Base-by-base conservation (phyloP, 495 filamentous ascomycete genomes). In the Hypoxylon trugodes region DNA sequence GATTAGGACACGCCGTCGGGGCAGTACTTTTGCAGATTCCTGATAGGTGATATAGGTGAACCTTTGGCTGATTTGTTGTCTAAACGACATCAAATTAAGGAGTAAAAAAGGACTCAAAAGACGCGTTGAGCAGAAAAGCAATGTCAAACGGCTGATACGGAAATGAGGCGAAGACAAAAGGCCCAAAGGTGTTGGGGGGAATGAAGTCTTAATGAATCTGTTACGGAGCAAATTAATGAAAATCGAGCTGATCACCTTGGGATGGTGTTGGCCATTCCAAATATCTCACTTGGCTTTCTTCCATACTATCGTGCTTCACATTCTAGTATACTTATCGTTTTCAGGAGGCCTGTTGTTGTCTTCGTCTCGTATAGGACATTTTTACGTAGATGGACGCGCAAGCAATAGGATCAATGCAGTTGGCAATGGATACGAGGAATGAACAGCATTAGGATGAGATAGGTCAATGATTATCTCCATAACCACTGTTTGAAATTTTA, bases 201-300 rank as follows among this genome's bases (percentile, higher is more conserved):
- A 25, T n/a, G 24, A 28, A 51, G 52, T 58, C 52, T 32, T 50
- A 36, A n/a, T n/a, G n/a, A 38, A 30, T 19, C 45, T 42, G 64
- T 52, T 48, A 59, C 33, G 36, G 48, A 49, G 47, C 53, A 37
- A 59, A 58, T 59, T 67, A 62, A 62, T 62, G 64, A 67, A 62
- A 59, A 54, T 8, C 22, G 22, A 54, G 53, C 53, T 54, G 49
- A 53, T 42, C 32, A 33, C 35, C 32, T 49, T 16, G 33, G 24
- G 18, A 56, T 40, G 28, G 33, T 59, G 35, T 28, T 43, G 19
- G 47, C 47, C 47, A n/a, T 30, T 61, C 38, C 19, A 6, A 61
- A 36, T 10, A 53, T 25, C 32, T 43, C 12, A 9, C 2, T 13
- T 40, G 33, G 15, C 26, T 61, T 26, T n/a, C 24, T 40, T 5